phyloP scores from a whole-genome alignment of 208 protist genomes.

The Leishmania tarentolae region DNA sequence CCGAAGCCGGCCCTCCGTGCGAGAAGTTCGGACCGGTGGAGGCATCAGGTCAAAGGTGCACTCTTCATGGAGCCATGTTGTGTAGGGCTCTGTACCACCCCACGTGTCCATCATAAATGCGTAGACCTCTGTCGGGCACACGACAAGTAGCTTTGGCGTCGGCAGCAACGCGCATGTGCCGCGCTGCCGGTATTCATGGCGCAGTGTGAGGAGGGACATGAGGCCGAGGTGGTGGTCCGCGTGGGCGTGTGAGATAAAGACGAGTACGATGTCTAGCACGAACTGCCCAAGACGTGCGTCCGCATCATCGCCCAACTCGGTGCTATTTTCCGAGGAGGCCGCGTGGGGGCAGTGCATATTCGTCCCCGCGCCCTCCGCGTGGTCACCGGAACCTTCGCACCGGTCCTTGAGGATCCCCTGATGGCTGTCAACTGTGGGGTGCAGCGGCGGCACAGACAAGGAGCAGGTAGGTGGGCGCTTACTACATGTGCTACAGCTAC shows the following conservation, averaged over 20 bases:
- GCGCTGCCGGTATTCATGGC: slow-evolving; percentile 39
- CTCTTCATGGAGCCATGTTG: slow-evolving; percentile 49
- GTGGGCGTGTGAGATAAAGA: slow-evolving; percentile 92
- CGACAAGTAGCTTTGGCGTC: slow-evolving; percentile 45
- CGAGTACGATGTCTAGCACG: slow-evolving; percentile 53
- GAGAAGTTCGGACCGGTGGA: neutral
- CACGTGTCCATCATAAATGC: slow-evolving; percentile 64
- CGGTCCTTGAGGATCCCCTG: neutral
- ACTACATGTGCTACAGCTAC: neutral
- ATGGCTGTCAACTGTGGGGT: neutral
- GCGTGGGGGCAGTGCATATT: no score
- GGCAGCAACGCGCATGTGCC: neutral
- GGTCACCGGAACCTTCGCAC: neutral
- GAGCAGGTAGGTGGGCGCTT: neutral
- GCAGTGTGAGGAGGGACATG: slow-evolving; percentile 61
- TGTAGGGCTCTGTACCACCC: slow-evolving; percentile 42
- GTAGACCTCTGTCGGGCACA: slow-evolving; percentile 79
- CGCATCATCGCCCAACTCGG: neutral
- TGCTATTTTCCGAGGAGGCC: no score
- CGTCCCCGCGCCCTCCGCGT: neutral
- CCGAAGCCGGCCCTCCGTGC: neutral
- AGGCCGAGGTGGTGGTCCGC: slow-evolving; percentile 90
- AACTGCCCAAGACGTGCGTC: slow-evolving; percentile 26
- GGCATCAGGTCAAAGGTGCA: slow-evolving; percentile 71
- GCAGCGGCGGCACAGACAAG: neutral